A percentile compares a stretch with the other conserved stretches of the same genome.
Conservation (phyloP, 2,329 filamentous ascomycete species). For the Colletotrichum sp. region DNA sequence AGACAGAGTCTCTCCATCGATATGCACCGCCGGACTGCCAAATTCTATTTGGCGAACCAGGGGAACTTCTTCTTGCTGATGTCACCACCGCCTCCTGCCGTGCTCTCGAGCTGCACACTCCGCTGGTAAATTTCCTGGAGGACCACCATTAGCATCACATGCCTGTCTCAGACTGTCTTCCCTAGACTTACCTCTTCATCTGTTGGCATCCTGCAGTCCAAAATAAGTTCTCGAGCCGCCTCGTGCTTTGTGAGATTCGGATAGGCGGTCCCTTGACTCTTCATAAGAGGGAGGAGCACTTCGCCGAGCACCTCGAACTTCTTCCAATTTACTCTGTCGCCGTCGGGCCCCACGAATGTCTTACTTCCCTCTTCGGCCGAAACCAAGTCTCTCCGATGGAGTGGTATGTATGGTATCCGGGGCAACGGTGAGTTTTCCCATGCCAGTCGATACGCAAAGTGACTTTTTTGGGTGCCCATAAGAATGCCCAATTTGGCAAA, state of each 20-base stretch:
- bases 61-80: conserved; percentile 68
- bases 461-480: conserved; percentile 91
- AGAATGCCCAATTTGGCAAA: conserved; percentile 89
- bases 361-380: conserved; percentile 91
- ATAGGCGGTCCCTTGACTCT: conserved; percentile 87
- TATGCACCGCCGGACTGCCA: background rate
- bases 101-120: conserved; percentile 63
- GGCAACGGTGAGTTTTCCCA: conserved; percentile 95
- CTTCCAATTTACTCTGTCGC: conserved; percentile 90
- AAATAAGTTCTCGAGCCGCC: conserved; percentile 72
- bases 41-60: conserved; percentile 61
- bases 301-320: conserved; percentile 98
- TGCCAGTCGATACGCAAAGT: conserved; percentile 93
- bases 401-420: conserved; percentile 90
- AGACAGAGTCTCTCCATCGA: background rate
- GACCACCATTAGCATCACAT: conserved; percentile 26
- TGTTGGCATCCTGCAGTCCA: conserved; percentile 81
- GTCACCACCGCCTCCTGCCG: conserved; percentile 48
- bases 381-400: conserved; percentile 88
- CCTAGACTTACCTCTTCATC: conserved; percentile 80
- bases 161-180: background rate
- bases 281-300: conserved; percentile 87
- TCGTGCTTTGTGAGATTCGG: conserved; percentile 73
- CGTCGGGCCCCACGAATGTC: conserved; percentile 79
- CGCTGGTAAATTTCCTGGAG: conserved; percentile 67